A percentile compares a stretch with the other conserved stretches of the same genome.
Evolutionary conservation across 495 filamentous ascomycete species (phyloP).

Genomic region (Aspergillus campestris): DNA sequence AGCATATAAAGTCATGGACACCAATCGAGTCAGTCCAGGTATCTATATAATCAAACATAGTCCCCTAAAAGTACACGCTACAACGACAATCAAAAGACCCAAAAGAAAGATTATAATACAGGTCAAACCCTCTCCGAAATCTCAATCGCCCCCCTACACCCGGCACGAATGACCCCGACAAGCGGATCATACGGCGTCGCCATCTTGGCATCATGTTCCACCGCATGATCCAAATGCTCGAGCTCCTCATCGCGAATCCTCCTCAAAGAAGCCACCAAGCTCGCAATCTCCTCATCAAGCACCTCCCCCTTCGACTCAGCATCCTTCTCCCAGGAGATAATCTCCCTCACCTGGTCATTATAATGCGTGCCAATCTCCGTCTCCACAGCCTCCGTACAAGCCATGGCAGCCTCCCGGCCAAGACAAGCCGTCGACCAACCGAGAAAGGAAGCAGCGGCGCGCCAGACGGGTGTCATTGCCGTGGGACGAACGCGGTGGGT

Average conservation of each 20-base stretch:
- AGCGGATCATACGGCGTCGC: slow-evolving; percentile 82
- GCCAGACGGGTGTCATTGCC: slow-evolving; percentile 88
- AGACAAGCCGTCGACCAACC: slow-evolving; percentile 87
- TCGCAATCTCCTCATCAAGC: slow-evolving; percentile 67
- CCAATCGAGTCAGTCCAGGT: too few species aligned
- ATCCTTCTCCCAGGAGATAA: slow-evolving; percentile 72
- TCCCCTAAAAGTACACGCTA: too few species aligned
- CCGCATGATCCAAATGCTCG: slow-evolving; percentile 92
- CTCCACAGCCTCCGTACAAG: slow-evolving; percentile 96
- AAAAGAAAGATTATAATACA: too few species aligned
- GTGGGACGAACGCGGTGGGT: slow-evolving; percentile 90
- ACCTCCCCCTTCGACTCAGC: slow-evolving; percentile 58
- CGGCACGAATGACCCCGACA: slow-evolving; percentile 78
- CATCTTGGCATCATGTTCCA: slow-evolving; percentile 82
- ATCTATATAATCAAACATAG: too few species aligned
- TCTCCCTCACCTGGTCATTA: slow-evolving; percentile 75
- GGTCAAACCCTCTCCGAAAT: slow-evolving; percentile 72
- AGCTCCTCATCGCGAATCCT: slow-evolving; percentile 92
- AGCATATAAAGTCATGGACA: too few species aligned
- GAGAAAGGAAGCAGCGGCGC: slow-evolving; percentile 69
- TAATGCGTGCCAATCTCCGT: slow-evolving; percentile 97
- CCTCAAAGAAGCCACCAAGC: slow-evolving; percentile 64
- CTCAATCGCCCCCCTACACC: slow-evolving; percentile 88
- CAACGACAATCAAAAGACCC: too few species aligned
- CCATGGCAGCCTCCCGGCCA: slow-evolving; percentile 94